These are phyloP conservation scores for Pleochaeta shiraiana DNA, from an alignment of 2,329 filamentous ascomycete genomes.

Conservation along the genomic window DNA sequence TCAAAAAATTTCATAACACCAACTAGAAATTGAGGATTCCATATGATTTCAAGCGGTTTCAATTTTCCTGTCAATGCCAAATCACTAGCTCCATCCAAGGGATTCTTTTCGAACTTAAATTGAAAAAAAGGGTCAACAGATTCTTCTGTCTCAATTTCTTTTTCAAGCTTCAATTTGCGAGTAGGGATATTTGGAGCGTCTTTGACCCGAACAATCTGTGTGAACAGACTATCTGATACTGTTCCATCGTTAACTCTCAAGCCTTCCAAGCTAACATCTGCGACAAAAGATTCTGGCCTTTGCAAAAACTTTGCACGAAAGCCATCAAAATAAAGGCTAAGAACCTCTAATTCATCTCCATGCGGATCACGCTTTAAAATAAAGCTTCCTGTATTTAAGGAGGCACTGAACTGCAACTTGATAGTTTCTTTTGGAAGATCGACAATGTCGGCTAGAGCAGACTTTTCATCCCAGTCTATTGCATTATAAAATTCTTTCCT, in stretches of 20 bases:
- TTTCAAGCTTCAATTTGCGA: conserved; percentile 17
- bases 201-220: conserved; percentile 91
- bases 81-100: conserved; percentile 79
- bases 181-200: conserved; percentile 41
- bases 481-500: conserved; percentile 91
- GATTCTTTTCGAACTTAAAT: conserved; percentile 84
- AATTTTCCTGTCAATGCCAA: conserved; percentile 76
- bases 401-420: conserved; percentile 81
- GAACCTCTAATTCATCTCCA: conserved; percentile 53
- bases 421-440: conserved; percentile 80
- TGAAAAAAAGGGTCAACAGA: conserved; percentile 68
- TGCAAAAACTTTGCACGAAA: conserved; percentile 83
- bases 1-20: conserved; percentile 91
- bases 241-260: conserved; percentile 92
- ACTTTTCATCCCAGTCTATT: conserved; percentile 97
- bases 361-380: conserved; percentile 74
- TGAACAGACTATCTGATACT: conserved; percentile 73
- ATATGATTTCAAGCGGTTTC: conserved; percentile 91
- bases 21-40: conserved; percentile 85
- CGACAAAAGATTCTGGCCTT: conserved; percentile 72
- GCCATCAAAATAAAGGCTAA: conserved; percentile 83
- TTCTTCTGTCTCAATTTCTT: conserved; percentile 20
- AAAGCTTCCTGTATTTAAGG: conserved; percentile 89
- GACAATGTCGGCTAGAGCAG: conserved; percentile 65
- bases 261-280: conserved; percentile 76